Evolutionary conservation across 2,329 filamentous ascomycete species (phyloP), one percentile per base, ranked within the genome.

Genomic region (Stenocarpella maydis): DNA sequence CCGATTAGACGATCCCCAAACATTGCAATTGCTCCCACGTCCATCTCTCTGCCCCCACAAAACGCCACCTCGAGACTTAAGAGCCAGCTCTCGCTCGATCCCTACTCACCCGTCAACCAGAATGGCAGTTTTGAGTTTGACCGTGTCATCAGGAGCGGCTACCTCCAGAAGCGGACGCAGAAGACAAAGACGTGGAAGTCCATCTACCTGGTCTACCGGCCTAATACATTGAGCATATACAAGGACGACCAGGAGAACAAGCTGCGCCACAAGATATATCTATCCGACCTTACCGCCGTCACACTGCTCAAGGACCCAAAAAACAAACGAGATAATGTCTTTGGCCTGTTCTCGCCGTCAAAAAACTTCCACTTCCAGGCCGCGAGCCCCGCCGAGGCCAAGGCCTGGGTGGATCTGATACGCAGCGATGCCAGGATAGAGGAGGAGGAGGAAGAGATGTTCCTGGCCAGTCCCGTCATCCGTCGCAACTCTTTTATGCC

Each of bases 51-150:
- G 14, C 74, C 76, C n/a, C 71, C 74, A 14, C 74, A 74, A 17
- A 70, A 71, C 41, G 74, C 76, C 21, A 70, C 77, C 19, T 75
- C 76, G 52, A 77, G 77, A n/a, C 50, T 81, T 34, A 78, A 75
- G 69, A 78, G 72, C 67, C 85, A 87, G 74, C 80, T 88, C 31
- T 83, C 82, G 31, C 77, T 91, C 52, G 89, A 92, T 73, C 85
- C 90, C 19, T 90, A 94, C 76, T 96, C 93, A 37, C 93, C 94
- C 5, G 94, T 98, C 73, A 97, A 95, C 78, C 91, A 97, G 80
- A 95, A 97, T 80, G 96, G 96, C 72, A 96, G 94, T 80, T 99
- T 97, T 79, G 95, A 96, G 77, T 97, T 97, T 77, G 96, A 99
- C 80, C 91, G 94, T 63, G 93, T 98, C 67, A 87, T 98, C 79